These are phyloP conservation scores for Lepiota subincarnata DNA, from an alignment of 768 basidiomycete genomes.

Conservation along the genomic window DNA sequence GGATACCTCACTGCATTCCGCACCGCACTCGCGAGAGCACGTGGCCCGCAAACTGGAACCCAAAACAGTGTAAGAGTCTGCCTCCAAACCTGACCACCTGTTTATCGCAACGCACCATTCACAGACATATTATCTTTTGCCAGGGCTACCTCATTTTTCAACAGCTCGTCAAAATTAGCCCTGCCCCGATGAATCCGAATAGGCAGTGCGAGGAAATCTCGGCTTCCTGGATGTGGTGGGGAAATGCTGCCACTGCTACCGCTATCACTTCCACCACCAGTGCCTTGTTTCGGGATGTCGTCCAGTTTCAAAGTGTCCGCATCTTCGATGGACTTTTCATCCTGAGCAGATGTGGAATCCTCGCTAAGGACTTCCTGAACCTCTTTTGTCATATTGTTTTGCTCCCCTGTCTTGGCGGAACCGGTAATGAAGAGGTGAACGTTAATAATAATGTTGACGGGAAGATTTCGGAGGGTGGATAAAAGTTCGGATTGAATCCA, in stretches of 20 bases:
- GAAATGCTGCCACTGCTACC: slow-evolving; percentile 8
- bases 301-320: too few relatives aligned
- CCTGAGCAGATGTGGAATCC: slow-evolving; percentile 20
- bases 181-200: slow-evolving; percentile 21
- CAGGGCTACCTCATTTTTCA: slow-evolving; percentile 32
- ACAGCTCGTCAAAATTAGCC: slow-evolving; percentile 34
- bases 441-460: slow-evolving; percentile 27
- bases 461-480: slow-evolving; percentile 25
- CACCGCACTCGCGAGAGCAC: slow-evolving; percentile 32
- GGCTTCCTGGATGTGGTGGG: slow-evolving; percentile 5
- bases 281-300: too few relatives aligned
- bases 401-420: not conserved
- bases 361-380: too few relatives aligned
- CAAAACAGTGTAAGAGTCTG: too few relatives aligned
- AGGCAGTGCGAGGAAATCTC: not conserved
- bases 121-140: slow-evolving; percentile 40
- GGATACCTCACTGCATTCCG: slow-evolving; percentile 35
- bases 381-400: too few relatives aligned
- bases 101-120: slow-evolving; percentile 43
- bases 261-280: too few relatives aligned
- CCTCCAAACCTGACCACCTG: too few relatives aligned
- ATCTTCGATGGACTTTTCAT: slow-evolving; percentile 17
- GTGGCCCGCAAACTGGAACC: slow-evolving; percentile 45
- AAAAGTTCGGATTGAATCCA: slow-evolving; percentile 43
- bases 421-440: slow-evolving; percentile 40